Conservation (phyloP, 371 early-diverging fungal species). For the Mortierella sp. region DNA sequence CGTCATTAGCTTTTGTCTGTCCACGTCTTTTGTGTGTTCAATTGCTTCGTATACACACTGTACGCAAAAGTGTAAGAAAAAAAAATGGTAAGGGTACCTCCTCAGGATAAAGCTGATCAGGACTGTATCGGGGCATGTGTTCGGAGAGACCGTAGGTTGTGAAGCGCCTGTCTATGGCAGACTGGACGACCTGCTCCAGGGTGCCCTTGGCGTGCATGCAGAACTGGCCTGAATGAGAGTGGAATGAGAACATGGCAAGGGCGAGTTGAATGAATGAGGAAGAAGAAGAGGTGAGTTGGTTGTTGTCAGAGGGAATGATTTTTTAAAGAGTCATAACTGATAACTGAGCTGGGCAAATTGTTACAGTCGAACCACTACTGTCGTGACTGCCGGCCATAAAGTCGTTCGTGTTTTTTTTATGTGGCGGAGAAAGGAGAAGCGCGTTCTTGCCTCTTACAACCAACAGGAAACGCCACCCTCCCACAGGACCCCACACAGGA, state of each 20-base stretch:
- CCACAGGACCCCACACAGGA: background rate
- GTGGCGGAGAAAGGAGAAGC: too few relatives aligned
- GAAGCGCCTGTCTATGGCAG: constrained; percentile 79
- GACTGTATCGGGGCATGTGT: constrained; percentile 83
- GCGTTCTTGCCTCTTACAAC: too few relatives aligned
- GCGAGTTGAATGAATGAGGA: background rate
- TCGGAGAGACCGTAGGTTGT: constrained; percentile 80
- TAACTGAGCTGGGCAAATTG: background rate
- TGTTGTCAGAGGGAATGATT: background rate
- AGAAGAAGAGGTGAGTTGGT: background rate
- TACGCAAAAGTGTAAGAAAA: background rate
- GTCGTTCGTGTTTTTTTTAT: too few relatives aligned
- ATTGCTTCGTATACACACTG: background rate
- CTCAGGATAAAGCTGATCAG: constrained; percentile 86
- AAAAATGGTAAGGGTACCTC: constrained; percentile 58
- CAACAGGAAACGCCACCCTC: too few relatives aligned
- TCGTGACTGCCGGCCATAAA: background rate
- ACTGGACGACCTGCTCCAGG: constrained; percentile 79
- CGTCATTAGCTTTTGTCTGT: background rate
- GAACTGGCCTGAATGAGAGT: constrained; percentile 90
- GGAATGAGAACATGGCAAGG: constrained; percentile 79
- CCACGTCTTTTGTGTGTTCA: background rate
- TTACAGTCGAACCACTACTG: background rate
- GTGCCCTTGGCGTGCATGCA: constrained; percentile 86
- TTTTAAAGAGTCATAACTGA: background rate